Evolutionary conservation across 1,284 basidiomycete genomes (phyloP), one percentile per base, ranked within the genome.

Genomic region (Mycosarcoma mackinlayi): DNA sequence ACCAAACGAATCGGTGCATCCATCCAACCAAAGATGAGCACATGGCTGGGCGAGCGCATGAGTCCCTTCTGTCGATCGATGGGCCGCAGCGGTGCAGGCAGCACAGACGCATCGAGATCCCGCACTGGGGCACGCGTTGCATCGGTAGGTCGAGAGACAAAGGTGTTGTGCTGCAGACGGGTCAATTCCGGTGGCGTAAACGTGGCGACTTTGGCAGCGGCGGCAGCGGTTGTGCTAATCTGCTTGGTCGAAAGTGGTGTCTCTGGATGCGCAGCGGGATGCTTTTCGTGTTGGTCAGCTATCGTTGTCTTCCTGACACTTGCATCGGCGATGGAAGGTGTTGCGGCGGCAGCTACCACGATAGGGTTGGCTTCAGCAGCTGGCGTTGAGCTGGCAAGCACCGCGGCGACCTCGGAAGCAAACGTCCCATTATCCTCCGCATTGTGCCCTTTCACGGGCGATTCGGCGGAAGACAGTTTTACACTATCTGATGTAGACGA

Each of bases 1-100:
- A 82, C 66, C 6, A 80, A 54, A 6, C 68, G 70, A 3, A 80
- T 50, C 9, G 78, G 66, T 0, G 74, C 79, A 47, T 80, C 75
- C 79, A 82, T 78, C 76, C 77, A 82, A 19, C 80, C 80, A 41
- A 74, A 75, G 37, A 82, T 56, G 25, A 82, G 27, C 0, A 72
- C 44, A 21, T 72, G 62, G 46, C 51, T 56, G 0, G 68, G 68
- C 1, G 25, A 21, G 6, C 40, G 35, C 7, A 30, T 30, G 6
- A 64, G 25, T n/a, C 45, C 45, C 13, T 16, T 33, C 7, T 50
- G 27, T 9, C 48, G 44, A 23, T 58, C 56, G 23, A 70, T 19
- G 0, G 61, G 61, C 25, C 52, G 47, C 30, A 70, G 41, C 13
- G 67, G 67, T 1, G 57, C 34, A 4, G 63, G 63, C 24, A 66